Evolutionary conservation across 73 alveolate genomes (phyloP), one percentile per base, ranked within the genome.

Genomic region (Uronychia binucleata): DNA sequence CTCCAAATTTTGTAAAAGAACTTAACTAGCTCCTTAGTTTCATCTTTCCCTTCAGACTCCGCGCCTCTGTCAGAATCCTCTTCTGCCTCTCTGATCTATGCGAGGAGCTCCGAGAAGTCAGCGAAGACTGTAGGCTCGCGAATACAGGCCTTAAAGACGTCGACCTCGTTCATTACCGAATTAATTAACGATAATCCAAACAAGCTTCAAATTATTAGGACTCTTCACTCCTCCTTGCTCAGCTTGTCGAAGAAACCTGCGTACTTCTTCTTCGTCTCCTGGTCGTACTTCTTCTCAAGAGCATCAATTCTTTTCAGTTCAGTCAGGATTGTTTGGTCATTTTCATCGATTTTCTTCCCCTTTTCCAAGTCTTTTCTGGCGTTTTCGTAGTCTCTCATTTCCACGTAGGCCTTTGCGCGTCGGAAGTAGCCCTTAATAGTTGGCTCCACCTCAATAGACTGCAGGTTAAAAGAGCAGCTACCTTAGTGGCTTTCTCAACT

Each of bases 1-100:
- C 90, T 88, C 94, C 94, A 88, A 5, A 88, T 83, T 77, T 83
- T 88, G 33, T 83, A 83, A 33, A 83, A 83, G 28, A 88, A 19
- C 74, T 83, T 88, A 8, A 88, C 60, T 11, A 78, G 59, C 28
- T 81, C 77, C 35, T 59, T 28, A 0, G 74, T 35, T 35, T 29
- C n/a, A 46, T 46, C 67, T 46, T 19, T 11, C 67, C 19, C 67
- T 5, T 46, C 67, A n/a, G n/a, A n/a, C n/a, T n/a, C n/a, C n/a
- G n/a, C n/a, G n/a, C n/a, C n/a, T n/a, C n/a, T n/a, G n/a, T n/a
- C n/a, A n/a, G n/a, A n/a, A n/a, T n/a, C n/a, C n/a, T n/a, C n/a
- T n/a, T n/a, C n/a, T n/a, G n/a, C n/a, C n/a, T n/a, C n/a, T n/a
- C n/a, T n/a, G n/a, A n/a, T n/a, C n/a, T n/a, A n/a, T n/a, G n/a